Evolutionary conservation across 164 flowering plant genomes (phyloP), one percentile per base, ranked within the genome.

Genomic region (Macadamia tetraphylla): DNA sequence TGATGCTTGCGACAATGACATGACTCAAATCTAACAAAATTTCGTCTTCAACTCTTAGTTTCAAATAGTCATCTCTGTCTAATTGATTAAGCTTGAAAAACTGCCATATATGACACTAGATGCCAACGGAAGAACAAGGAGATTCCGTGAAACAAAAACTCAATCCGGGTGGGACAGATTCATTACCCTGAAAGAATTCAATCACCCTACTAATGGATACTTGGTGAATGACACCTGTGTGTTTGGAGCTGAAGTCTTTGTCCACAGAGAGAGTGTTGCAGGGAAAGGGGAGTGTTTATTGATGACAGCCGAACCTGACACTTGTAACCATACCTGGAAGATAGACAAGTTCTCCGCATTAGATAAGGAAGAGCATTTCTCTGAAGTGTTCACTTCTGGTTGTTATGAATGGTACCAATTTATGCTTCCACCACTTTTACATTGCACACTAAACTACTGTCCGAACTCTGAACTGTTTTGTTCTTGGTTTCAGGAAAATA

Each of bases 351-450:
- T 56, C 23, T 56, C 58, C 0, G 29, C 1, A 0, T 56, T 56
- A 12, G 29, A 0, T 3, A 9, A 56, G 0, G 58, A 12, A 56
- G 0, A 0, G 0, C 6, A 17, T 1, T 1, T 0, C 6, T 56
- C 58, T 3, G 23, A 56, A 56, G 58, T 6, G 9, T 56, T 51
- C 17, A 14, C 3, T 10, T 3, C 55, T 51, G 55, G 13, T 1
- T 12, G 13, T 14, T 3, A 51, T 29, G 0, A 56, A 56, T 56
- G 58, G 58, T 56, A 56, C 17, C 3, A 3, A 51, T 10, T 3
- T 51, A 6, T 51, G 3, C 17, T 10, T 51, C 17, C 13, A 2
- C 55, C 9, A 3, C 0, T 14, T 51, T 14, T 51, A 51, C 0
- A 3, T 0, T 43, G 0, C 48, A 5, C 6, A 43, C 48, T 43